Conservation (phyloP, 2,329 filamentous ascomycete genomes). For the Colletotrichum filicis region DNA sequence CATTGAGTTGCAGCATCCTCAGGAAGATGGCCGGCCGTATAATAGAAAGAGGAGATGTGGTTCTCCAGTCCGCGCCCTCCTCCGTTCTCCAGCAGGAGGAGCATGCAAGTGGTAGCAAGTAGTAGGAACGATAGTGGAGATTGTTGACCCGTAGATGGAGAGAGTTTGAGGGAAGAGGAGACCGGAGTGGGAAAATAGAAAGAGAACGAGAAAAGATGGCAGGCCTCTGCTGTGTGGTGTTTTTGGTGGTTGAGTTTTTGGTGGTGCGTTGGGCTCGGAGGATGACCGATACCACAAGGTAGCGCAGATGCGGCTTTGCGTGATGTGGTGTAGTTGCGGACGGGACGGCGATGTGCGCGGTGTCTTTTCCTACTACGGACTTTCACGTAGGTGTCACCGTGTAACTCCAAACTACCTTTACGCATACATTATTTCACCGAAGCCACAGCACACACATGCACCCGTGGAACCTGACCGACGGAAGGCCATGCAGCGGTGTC, state of each 20-base stretch:
- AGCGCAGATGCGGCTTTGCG: not conserved
- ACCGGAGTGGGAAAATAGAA: not conserved
- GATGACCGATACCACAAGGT: slow-evolving; percentile 18
- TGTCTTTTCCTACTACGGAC: not conserved
- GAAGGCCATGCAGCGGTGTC: slow-evolving; percentile 10
- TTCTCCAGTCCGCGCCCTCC: not conserved
- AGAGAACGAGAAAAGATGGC: not conserved
- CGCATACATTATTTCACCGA: slow-evolving; percentile 17
- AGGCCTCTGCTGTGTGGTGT: not conserved
- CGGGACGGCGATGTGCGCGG: not conserved
- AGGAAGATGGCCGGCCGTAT: not conserved
- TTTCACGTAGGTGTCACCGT: too few relatives aligned
- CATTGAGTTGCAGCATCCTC: slow-evolving; percentile 31
- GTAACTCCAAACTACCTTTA: not conserved
- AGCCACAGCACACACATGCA: not conserved
- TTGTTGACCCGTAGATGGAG: not conserved
- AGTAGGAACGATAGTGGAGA: slow-evolving; percentile 27
- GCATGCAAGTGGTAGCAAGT: slow-evolving; percentile 1
- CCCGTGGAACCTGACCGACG: slow-evolving; percentile 21
- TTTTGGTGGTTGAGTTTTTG: not conserved
- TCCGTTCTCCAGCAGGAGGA: slow-evolving; percentile 6
- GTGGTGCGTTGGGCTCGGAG: slow-evolving; percentile 10
- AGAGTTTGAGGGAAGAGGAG: not conserved
- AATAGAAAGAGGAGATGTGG: not conserved
- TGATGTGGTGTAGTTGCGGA: not conserved